phyloP scores from a whole-genome alignment of 805 yeast genomes.

The Yarrowia porcina region DNA sequence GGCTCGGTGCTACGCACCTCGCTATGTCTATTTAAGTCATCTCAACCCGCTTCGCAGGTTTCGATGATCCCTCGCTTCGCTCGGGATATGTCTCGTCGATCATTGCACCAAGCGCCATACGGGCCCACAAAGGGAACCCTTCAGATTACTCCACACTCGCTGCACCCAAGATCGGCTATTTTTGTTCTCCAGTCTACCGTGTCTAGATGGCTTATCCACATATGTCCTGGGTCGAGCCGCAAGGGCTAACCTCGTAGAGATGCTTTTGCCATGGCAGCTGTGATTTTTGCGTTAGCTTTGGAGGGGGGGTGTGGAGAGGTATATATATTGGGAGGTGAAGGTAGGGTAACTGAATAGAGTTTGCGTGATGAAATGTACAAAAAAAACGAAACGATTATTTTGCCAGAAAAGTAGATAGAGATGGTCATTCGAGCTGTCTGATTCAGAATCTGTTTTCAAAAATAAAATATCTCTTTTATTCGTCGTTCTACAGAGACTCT shows the following conservation, averaged over 20 bases:
- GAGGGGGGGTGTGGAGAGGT: slow-evolving; percentile 4
- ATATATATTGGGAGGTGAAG: not conserved
- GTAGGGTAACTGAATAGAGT: slow-evolving; percentile 7
- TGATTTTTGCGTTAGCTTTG: slow-evolving; percentile 37
- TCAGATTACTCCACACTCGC: slow-evolving; percentile 47
- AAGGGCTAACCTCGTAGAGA: slow-evolving; percentile 41
- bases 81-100: slow-evolving; percentile 44
- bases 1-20: too few relatives aligned
- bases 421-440: too few relatives aligned
- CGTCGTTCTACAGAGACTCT: too few relatives aligned
- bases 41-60: too few relatives aligned
- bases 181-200: slow-evolving; percentile 52
- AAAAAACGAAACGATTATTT: too few relatives aligned
- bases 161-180: slow-evolving; percentile 63
- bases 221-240: slow-evolving; percentile 40
- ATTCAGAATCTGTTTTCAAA: too few relatives aligned
- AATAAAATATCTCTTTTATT: too few relatives aligned
- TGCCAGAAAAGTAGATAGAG: too few relatives aligned
- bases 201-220: slow-evolving; percentile 32
- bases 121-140: slow-evolving; percentile 66
- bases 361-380: not conserved
- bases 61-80: not conserved
- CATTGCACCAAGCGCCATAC: slow-evolving; percentile 63
- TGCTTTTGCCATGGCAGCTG: slow-evolving; percentile 37
- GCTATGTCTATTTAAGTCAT: too few relatives aligned